These are phyloP conservation scores for Infundibulicybe gibba DNA, from an alignment of 768 basidiomycete species.

Conservation along the genomic window DNA sequence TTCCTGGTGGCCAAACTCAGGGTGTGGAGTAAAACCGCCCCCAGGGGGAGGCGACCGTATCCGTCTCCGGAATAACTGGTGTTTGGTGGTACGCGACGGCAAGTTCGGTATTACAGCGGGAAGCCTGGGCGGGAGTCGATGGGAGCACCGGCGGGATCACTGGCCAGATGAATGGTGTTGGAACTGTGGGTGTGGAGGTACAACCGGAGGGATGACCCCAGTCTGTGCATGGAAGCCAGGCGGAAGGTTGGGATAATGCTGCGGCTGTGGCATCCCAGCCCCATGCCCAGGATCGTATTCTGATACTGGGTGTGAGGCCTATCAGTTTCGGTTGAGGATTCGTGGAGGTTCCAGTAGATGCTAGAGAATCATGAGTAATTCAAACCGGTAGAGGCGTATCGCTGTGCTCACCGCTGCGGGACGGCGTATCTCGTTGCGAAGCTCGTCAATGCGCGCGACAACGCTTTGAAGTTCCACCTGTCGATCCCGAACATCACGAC, in stretches of 20 bases:
- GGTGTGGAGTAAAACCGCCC: constrained; percentile 2
- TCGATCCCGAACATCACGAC: constrained; percentile 73
- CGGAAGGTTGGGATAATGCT: neutral
- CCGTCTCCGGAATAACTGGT: constrained; percentile 15
- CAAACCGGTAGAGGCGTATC: constrained; percentile 1
- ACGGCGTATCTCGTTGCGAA: constrained; percentile 37
- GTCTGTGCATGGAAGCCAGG: constrained; percentile 9
- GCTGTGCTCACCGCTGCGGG: constrained; percentile 29
- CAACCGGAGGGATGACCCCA: constrained; percentile 2
- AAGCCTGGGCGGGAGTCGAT: constrained; percentile 11
- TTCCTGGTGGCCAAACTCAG: neutral
- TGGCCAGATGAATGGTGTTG: constrained; percentile 17
- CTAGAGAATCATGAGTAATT: neutral
- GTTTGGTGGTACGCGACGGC: constrained; percentile 6
- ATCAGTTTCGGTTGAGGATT: constrained; percentile 9
- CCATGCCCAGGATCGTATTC: constrained; percentile 3
- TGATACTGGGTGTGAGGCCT: constrained; percentile 6
- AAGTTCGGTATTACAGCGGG: constrained; percentile 10
- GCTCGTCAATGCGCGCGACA: constrained; percentile 52
- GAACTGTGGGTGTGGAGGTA: constrained; percentile 9
- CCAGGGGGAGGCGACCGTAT: constrained; percentile 10
- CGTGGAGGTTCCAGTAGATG: neutral
- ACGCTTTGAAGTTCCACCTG: constrained; percentile 71
- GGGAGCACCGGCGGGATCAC: constrained; percentile 39
- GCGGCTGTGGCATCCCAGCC: neutral